phyloP scores from a whole-genome alignment of 495 filamentous ascomycete species.

The Delitschia confertaspora region DNA sequence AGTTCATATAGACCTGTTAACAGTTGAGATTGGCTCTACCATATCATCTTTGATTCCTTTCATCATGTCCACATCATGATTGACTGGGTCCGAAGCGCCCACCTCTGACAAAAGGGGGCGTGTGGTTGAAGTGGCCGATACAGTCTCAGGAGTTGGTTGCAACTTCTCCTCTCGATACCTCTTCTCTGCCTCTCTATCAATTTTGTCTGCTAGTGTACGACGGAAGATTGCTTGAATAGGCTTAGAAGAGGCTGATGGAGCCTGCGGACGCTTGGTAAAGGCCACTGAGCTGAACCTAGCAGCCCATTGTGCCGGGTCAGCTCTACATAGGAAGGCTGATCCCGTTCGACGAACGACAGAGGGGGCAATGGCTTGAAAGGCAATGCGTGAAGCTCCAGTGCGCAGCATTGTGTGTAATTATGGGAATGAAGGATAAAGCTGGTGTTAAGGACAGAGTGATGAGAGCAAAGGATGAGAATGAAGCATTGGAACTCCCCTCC shows the following conservation, averaged over 20 bases:
- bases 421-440: neutral
- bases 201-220: constrained; percentile 32
- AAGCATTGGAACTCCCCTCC: constrained; percentile 1
- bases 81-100: constrained; percentile 25
- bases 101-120: constrained; percentile 47
- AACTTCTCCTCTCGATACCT: constrained; percentile 44
- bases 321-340: constrained; percentile 7
- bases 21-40: constrained; percentile 43
- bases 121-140: constrained; percentile 48
- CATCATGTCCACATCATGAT: constrained; percentile 47
- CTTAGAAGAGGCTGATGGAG: constrained; percentile 7
- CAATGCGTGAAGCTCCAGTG: constrained; percentile 28
- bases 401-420: constrained; percentile 31
- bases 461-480: no score
- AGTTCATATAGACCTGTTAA: neutral
- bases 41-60: constrained; percentile 63
- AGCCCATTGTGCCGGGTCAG: constrained; percentile 18
- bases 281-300: constrained; percentile 17
- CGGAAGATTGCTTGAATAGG: constrained; percentile 23
- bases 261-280: constrained; percentile 11
- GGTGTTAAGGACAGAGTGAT: neutral
- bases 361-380: constrained; percentile 26
- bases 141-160: constrained; percentile 46
- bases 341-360: constrained; percentile 16
- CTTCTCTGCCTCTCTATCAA: constrained; percentile 47